Conservation (phyloP, 805 yeast species). For the Hanseniaspora mollemarum region DNA sequence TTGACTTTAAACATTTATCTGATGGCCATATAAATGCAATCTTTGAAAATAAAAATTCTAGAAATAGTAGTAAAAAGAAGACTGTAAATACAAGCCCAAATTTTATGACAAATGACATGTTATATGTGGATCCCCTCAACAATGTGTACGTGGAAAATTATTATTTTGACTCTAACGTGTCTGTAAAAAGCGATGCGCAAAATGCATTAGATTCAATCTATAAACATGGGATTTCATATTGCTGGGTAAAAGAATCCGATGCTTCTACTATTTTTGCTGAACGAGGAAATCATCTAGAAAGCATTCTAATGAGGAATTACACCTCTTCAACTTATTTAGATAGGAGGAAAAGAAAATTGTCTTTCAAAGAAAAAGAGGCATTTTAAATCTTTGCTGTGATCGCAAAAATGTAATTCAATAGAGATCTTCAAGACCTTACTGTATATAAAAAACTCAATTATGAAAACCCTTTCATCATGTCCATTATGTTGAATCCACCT, state of each 20-base stretch:
- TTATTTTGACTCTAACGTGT: not conserved
- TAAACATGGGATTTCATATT: not conserved
- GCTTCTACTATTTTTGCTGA: not conserved
- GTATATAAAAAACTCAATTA: slow-evolving; percentile 26
- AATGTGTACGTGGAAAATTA: not conserved
- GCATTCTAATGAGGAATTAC: not conserved
- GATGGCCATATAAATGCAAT: not conserved
- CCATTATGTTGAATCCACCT: slow-evolving; percentile 37
- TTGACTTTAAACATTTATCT: not conserved
- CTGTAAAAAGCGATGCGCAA: not conserved
- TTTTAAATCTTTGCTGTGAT: too few relatives aligned
- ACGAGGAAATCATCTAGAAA: not conserved
- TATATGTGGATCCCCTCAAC: not conserved
- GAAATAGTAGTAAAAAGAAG: not conserved
- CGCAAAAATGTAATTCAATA: too few relatives aligned
- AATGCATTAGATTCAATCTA: not conserved
- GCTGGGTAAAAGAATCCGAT: not conserved
- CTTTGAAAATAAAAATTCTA: not conserved
- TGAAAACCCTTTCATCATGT: slow-evolving; percentile 59
- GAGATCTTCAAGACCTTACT: too few relatives aligned
- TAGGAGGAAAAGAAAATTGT: not conserved
- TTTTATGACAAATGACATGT: not conserved
- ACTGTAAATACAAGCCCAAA: not conserved
- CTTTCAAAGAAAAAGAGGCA: not conserved
- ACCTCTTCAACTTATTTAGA: not conserved